These are phyloP conservation scores for Wickerhamia fluorescens DNA, from an alignment of 805 yeast genomes.

Conservation along the genomic window DNA sequence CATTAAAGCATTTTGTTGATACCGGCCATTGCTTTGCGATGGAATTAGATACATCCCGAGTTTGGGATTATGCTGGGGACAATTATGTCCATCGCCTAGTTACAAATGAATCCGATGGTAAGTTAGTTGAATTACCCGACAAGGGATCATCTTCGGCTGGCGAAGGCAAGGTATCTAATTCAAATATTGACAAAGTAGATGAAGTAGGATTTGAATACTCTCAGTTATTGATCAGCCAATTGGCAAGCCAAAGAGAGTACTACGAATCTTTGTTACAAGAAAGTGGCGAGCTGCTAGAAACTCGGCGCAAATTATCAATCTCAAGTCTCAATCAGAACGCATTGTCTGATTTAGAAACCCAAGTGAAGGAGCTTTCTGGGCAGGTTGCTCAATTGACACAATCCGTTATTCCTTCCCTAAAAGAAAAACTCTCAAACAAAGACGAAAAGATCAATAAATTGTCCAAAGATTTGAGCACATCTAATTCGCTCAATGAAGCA, in stretches of 20 bases:
- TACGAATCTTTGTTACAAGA: conserved; percentile 47
- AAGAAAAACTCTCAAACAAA: conserved; percentile 21
- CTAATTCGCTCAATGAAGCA: conserved; percentile 31
- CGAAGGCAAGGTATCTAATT: conserved; percentile 3
- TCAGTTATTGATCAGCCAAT: conserved; percentile 66
- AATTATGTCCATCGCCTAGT: conserved; percentile 81
- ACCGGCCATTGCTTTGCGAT: conserved; percentile 87
- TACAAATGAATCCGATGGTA: conserved; percentile 84
- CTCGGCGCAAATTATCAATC: conserved; percentile 13
- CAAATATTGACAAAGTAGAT: conserved; percentile 34
- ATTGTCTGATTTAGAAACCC: conserved; percentile 18
- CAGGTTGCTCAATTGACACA: conserved; percentile 17
- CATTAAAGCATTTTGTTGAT: conserved; percentile 68
- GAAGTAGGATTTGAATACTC: conserved; percentile 73
- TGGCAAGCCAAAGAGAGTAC: conserved; percentile 80
- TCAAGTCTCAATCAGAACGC: conserved; percentile 2
- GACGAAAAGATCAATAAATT: conserved; percentile 22
- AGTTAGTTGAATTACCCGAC: conserved; percentile 66
- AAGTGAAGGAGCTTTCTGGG: conserved; percentile 20
- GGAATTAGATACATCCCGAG: conserved; percentile 79
- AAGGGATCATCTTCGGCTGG: conserved; percentile 11
- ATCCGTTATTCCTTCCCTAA: conserved; percentile 26
- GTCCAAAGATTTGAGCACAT: conserved; percentile 24
- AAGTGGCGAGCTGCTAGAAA: conserved; percentile 11
- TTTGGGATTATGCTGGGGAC: conserved; percentile 94